Base-by-base conservation (phyloP, 352 stramenopile genomes). In the Blastocystis sp. region DNA sequence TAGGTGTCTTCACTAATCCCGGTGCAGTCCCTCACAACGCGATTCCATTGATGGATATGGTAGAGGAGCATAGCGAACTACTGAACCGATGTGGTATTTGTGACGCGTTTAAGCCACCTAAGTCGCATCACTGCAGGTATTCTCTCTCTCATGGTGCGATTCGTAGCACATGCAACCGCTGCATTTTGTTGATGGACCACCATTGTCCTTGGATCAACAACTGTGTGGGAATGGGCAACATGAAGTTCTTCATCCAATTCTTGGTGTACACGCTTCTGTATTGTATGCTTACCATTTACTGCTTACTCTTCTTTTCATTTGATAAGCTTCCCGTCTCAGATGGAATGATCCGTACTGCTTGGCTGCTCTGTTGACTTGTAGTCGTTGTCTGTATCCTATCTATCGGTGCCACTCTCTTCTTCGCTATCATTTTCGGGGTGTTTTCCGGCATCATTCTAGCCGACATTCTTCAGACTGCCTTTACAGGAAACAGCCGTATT, bases 131-230 rank as follows among this genome's bases (percentile, higher is more conserved):
- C 34, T 84, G 74, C 74, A 84, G 38, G 74, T 84, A n/a, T 28
- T 28, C 17, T 38, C 2, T 59, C 7, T 48, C 1, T 28, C 28
- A 1, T 56, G 1, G 2, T 62, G 5, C 69, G 17, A 23, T n/a
- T 1, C 60, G 1, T 84, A 88, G 62, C 14, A 88, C 88, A 17
- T 90, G 89, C 60, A 88, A 89, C 59, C 48, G 23, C 4, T 91
- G 90, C 52, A 89, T 91, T 62, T 21, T 90, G 23, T 66, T 76
- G 48, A 90, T 91, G 89, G 90, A 91, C 79, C 90, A 91, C 61
- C 88, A 91, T 74, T 91, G 90, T 76, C 76, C 79, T 19, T 88
- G 78, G 78, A 79, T 88, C 52, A 88, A 88, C 43, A 88, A 88
- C 45, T 88, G 78, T 61, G 78, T 88, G 40, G 78, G 78, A 14